Percentiles rank a stretch among this genome's conserved stretches.
These are phyloP conservation scores for Solanum gandarillasii DNA, from an alignment of 257 asterid species.

Conservation along the genomic window DNA sequence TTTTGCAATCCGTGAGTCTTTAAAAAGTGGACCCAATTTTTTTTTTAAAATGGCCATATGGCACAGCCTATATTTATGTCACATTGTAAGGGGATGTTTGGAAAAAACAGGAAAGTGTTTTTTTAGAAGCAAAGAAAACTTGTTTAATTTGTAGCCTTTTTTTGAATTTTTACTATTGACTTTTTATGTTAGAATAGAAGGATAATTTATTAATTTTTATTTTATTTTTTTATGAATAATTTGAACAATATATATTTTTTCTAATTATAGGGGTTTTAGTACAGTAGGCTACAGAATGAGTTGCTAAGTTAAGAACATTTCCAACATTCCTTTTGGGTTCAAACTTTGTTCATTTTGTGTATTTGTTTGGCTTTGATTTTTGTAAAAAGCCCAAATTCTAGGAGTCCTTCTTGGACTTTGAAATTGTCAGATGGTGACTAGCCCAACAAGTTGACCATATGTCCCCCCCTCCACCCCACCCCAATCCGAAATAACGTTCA, in stretches of 20 bases:
- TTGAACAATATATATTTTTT: not conserved
- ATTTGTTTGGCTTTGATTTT: not conserved
- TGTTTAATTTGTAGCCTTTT: not conserved
- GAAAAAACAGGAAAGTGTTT: conserved; percentile 16
- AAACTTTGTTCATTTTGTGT: not conserved
- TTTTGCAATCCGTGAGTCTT: not conserved
- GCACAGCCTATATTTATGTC: conserved; percentile 1
- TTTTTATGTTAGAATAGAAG: not conserved
- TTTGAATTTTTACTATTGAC: conserved; percentile 1
- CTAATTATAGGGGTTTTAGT: not conserved
- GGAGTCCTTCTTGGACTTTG: not conserved
- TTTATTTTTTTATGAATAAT: not conserved
- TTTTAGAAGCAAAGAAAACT: not conserved
- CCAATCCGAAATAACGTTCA: not conserved
- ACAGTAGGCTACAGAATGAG: not conserved
- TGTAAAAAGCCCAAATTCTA: conserved; percentile 1
- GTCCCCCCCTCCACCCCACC: not conserved
- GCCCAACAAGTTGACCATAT: not conserved
- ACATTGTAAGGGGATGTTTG: conserved; percentile 26
- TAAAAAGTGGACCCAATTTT: conserved; percentile 13
- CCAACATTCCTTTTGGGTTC: conserved; percentile 14
- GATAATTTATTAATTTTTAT: not conserved
- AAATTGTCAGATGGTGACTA: not conserved
- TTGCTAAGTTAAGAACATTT: conserved; percentile 1
- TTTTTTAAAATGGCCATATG: conserved; percentile 22